phyloP scores from a whole-genome alignment of 2,329 filamentous ascomycete genomes.

The Botrytis paeoniae region DNA sequence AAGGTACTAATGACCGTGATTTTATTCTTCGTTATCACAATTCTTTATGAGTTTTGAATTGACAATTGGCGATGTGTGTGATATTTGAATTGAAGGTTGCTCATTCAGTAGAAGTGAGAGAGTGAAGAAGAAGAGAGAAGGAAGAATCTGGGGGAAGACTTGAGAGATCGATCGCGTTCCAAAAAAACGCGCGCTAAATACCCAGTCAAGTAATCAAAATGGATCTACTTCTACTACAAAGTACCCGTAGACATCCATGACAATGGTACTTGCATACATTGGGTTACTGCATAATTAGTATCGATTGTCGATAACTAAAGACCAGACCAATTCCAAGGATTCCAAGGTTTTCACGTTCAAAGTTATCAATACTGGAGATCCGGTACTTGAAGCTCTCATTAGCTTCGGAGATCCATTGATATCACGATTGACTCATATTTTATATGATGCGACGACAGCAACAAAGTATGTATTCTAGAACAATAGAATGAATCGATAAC shows the following conservation, averaged over 20 bases:
- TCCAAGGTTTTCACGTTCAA: background rate
- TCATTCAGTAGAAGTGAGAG: background rate
- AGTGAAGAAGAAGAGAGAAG: background rate
- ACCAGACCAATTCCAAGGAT: background rate
- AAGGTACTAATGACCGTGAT: slow-evolving; percentile 25
- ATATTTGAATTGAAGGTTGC: background rate
- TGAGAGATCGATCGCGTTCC: background rate
- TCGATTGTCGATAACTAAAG: slow-evolving; percentile 9
- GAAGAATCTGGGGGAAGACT: background rate
- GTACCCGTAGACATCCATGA: background rate
- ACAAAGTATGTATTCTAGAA: background rate
- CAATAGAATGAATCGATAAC: background rate
- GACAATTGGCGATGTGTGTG: background rate
- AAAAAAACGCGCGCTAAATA: slow-evolving; percentile 11
- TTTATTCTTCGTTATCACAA: slow-evolving; percentile 20
- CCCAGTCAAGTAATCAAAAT: background rate
- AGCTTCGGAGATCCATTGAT: background rate
- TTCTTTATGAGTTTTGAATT: slow-evolving; percentile 23
- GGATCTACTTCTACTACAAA: background rate
- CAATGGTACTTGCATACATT: slow-evolving; percentile 1
- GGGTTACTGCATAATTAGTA: background rate
- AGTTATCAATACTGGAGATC: background rate
- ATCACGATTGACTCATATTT: background rate
- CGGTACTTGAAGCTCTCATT: background rate
- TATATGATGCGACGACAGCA: background rate